phyloP scores from a whole-genome alignment of 768 basidiomycete species.

The Mycena latifolia region DNA sequence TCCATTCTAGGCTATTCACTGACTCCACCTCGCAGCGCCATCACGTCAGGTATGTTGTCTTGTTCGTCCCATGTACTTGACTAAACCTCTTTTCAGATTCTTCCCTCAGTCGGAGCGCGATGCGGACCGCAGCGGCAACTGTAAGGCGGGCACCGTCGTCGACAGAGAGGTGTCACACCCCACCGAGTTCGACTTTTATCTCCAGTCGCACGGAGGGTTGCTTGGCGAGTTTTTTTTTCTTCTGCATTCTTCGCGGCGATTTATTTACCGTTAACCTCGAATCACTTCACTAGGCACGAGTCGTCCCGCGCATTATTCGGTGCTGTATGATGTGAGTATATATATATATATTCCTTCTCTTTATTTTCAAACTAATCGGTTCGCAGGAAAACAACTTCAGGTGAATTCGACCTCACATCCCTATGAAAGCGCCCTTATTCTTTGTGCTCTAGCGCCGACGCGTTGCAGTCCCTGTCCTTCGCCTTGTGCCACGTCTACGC shows the following conservation, averaged over 20 bases:
- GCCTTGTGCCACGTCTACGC: conserved; percentile 65
- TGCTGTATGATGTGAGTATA: conserved; percentile 44
- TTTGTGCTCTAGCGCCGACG: conserved; percentile 59
- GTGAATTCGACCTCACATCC: not conserved
- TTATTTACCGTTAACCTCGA: not conserved
- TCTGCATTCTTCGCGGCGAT: not conserved
- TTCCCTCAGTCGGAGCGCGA: conserved; percentile 59
- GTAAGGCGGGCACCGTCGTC: conserved; percentile 68
- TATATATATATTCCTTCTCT: too few relatives aligned
- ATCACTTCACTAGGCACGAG: conserved; percentile 52
- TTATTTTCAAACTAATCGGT: not conserved
- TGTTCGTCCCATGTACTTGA: not conserved
- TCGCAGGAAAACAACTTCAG: conserved; percentile 58
- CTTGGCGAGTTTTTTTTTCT: too few relatives aligned
- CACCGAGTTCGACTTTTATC: conserved; percentile 70
- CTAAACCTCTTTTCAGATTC: conserved; percentile 44
- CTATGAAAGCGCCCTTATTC: not conserved
- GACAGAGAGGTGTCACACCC: conserved; percentile 67
- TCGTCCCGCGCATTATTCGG: conserved; percentile 36
- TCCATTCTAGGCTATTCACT: not conserved
- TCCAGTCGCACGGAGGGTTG: conserved; percentile 67
- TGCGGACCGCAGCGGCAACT: conserved; percentile 66
- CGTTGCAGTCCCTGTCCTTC: conserved; percentile 75
- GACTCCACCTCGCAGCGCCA: conserved; percentile 13
- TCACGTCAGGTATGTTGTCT: conserved; percentile 41